Evolutionary conservation across 768 basidiomycete genomes (phyloP), one percentile per base, ranked within the genome.

Genomic region (Cystofilobasidium capitatum): DNA sequence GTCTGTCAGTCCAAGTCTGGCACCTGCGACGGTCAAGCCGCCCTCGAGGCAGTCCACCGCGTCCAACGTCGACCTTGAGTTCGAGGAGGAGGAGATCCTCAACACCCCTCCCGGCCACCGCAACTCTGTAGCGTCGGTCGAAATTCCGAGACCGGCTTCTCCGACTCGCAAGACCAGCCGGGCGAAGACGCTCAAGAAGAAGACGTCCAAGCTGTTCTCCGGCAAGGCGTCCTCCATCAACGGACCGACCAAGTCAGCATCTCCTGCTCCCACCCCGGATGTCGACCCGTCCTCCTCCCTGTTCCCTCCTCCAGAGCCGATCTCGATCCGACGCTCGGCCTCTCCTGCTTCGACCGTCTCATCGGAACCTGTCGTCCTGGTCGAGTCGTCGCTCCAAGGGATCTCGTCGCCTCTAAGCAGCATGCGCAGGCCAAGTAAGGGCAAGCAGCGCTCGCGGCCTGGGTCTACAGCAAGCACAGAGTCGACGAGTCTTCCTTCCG

Each of bases 171-270:
- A 66, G 26, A 49, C 57, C 14, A 47, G 57, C 12, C 42, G 58
- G 29, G 37, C 58, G 8, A 66, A 59, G 58, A 59, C 65, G 2
- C 44, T 66, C 36, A 22, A 36, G 22, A 58, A 58, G 44, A 66
- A 66, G 57, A 58, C 57, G 26, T 66, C 65, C 22, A 66, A 60
- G n/a, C 59, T 66, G 20, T 66, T 66, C 44, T 58, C 57, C 12
- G 31, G 37, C 26, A 55, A 51, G 49, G 51, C 20, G n/a, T 65
- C 57, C 16, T 45, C 44, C 4, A 14, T 24, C 10, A 44, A 58
- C 42, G 57, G 42, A 33, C 8, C 36, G 58, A 17, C 36, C 16
- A 13, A 16, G 36, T 13, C 36, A n/a, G 58, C 39, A 26, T 17
- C 1, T 20, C 7, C 59, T 61, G 16, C 47, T 49, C 47, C 16